These are phyloP conservation scores for Chrysanthemum seticuspe DNA, from an alignment of 129 eudicot genomes.

Conservation along the genomic window DNA sequence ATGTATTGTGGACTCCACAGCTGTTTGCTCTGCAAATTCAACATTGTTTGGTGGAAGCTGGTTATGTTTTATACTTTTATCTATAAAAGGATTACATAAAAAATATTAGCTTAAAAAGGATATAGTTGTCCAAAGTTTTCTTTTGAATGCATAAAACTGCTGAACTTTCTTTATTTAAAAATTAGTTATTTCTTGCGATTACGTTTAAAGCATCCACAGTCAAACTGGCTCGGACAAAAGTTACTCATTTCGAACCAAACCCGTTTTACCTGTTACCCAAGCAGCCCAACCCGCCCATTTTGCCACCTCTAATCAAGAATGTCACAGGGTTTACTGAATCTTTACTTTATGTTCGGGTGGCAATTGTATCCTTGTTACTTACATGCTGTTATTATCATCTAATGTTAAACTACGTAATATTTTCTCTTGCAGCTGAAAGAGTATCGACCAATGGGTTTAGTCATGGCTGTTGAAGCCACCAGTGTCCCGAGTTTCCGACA, in stretches of 20 bases:
- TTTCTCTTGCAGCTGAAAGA: slow-evolving; percentile 32
- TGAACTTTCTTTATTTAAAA: no score
- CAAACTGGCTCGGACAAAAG: no score
- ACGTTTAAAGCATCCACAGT: no score
- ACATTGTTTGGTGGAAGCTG: no score
- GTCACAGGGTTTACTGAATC: background rate
- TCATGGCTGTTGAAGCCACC: slow-evolving; percentile 38
- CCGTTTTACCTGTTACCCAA: background rate
- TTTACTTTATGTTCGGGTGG: slow-evolving; percentile 6
- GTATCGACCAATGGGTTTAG: slow-evolving; percentile 38
- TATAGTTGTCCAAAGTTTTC: no score
- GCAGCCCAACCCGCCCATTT: background rate
- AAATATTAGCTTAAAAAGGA: no score
- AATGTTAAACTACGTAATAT: background rate
- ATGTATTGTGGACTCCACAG: no score
- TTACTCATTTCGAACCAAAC: background rate
- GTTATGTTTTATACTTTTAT: no score
- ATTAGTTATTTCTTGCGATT: no score
- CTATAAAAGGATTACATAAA: no score
- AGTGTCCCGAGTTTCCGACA: slow-evolving; percentile 21
- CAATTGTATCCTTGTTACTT: background rate
- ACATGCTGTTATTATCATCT: background rate
- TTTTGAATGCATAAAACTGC: no score
- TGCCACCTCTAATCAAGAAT: background rate
- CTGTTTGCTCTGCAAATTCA: no score